Evolutionary conservation across 2,329 filamentous ascomycete species (phyloP).

Genomic region (Penicillium aurantiogriseum): DNA sequence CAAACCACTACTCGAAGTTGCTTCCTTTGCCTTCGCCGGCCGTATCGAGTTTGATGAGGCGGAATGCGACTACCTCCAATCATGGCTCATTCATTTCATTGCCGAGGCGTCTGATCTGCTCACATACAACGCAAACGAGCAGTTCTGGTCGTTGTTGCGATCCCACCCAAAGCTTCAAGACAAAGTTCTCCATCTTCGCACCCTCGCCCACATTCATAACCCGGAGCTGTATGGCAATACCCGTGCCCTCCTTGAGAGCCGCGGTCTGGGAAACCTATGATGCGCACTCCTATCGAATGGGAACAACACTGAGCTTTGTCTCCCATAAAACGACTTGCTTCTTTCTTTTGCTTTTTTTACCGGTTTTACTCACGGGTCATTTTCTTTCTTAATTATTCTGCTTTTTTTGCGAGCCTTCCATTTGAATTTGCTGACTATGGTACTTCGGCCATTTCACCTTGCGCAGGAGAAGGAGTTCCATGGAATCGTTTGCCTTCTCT

Average conservation of each 20-base stretch:
- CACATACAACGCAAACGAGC: neutral
- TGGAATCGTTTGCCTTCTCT: neutral
- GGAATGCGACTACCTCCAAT: constrained; percentile 8
- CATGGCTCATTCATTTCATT: constrained; percentile 18
- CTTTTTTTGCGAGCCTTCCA: neutral
- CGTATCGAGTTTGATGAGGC: neutral
- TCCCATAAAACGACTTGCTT: no score
- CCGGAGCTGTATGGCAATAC: neutral
- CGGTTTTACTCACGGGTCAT: neutral
- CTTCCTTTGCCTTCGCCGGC: neutral
- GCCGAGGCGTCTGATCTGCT: constrained; percentile 17
- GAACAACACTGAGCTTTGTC: neutral
- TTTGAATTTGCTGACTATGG: neutral
- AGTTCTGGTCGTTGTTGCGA: constrained; percentile 12
- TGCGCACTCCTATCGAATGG: no score
- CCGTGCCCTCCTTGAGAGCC: neutral
- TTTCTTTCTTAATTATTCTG: neutral
- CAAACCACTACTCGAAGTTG: constrained; percentile 9
- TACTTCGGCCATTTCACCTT: neutral
- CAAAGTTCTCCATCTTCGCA: neutral
- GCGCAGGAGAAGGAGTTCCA: neutral
- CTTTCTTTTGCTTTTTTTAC: no score
- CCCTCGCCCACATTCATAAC: neutral
- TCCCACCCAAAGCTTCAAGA: neutral
- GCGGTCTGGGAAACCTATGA: neutral